Percentiles rank a stretch among this genome's conserved stretches.
These are phyloP conservation scores for Candida ipomoeae DNA, from an alignment of 805 yeast genomes.

Conservation along the genomic window DNA sequence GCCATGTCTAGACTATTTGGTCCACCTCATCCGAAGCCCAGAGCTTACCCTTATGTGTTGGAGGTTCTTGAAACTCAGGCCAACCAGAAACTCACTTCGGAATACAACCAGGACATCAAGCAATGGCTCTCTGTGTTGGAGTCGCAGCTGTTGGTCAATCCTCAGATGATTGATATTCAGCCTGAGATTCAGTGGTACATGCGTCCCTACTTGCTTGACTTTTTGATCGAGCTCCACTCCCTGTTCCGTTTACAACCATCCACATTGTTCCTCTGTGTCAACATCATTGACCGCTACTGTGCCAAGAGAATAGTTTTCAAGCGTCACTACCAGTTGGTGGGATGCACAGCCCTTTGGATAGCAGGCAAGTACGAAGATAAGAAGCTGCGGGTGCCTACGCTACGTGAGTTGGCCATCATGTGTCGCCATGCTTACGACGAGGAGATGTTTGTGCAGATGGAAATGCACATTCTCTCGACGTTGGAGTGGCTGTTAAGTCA, in stretches of 20 bases:
- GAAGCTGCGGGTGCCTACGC: slow-evolving; percentile 54
- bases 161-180: slow-evolving; percentile 47
- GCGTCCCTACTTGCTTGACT: slow-evolving; percentile 44
- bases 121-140: slow-evolving; percentile 40
- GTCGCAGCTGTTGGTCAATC: slow-evolving; percentile 39
- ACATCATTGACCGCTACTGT: slow-evolving; percentile 45
- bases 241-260: slow-evolving; percentile 39
- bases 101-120: slow-evolving; percentile 39
- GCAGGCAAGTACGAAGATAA: slow-evolving; percentile 56
- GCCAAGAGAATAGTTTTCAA: slow-evolving; percentile 44
- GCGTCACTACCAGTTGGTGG: slow-evolving; percentile 45
- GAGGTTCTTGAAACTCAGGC: slow-evolving; percentile 47
- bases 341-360: slow-evolving; percentile 46
- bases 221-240: slow-evolving; percentile 41
- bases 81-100: slow-evolving; percentile 39
- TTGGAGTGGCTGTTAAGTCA: slow-evolving; percentile 45
- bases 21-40: slow-evolving; percentile 27
- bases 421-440: slow-evolving; percentile 57
- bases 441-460: slow-evolving; percentile 48
- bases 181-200: slow-evolving; percentile 48
- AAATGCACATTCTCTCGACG: slow-evolving; percentile 38
- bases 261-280: slow-evolving; percentile 41
- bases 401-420: slow-evolving; percentile 51
- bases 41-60: slow-evolving; percentile 39
- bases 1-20: slow-evolving; percentile 13